Conservation (phyloP, 768 basidiomycete genomes). For the Auriculariales sp. region DNA sequence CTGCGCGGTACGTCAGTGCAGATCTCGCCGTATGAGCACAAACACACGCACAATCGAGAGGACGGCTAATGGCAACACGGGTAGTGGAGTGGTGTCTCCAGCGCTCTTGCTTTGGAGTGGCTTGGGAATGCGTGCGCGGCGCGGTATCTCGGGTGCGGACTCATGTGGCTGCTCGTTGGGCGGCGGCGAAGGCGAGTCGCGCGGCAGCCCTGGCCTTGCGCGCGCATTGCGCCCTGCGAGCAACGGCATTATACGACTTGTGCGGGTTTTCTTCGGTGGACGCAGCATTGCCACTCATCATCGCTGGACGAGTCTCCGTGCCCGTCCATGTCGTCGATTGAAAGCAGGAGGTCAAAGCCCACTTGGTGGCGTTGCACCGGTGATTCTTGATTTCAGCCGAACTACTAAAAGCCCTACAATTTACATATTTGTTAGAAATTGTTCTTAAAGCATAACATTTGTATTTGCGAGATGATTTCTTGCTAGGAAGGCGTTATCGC, state of each 20-base stretch:
- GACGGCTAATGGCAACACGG: slow-evolving; percentile 77
- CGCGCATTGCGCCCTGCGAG: not conserved
- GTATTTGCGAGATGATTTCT: too few relatives aligned
- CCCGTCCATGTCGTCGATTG: too few relatives aligned
- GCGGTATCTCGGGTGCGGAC: not conserved
- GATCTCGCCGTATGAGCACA: slow-evolving; percentile 4
- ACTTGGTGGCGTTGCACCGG: too few relatives aligned
- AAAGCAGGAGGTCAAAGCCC: too few relatives aligned
- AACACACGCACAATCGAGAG: slow-evolving; percentile 60
- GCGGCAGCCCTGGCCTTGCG: not conserved
- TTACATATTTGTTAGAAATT: too few relatives aligned
- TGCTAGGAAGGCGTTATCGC: too few relatives aligned
- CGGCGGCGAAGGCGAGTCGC: not conserved
- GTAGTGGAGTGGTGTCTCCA: slow-evolving; percentile 59
- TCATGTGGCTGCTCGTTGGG: not conserved
- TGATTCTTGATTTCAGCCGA: too few relatives aligned
- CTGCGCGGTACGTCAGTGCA: slow-evolving; percentile 22
- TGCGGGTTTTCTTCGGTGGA: not conserved
- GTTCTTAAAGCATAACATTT: too few relatives aligned
- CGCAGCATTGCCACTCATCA: not conserved
- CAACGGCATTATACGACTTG: not conserved
- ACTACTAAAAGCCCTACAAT: too few relatives aligned
- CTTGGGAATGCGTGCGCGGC: not conserved
- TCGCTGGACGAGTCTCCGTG: slow-evolving; percentile 1
- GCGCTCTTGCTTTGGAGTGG: not conserved